These are phyloP conservation scores for Athelia psychrophila DNA, from an alignment of 1,284 basidiomycete species.

Conservation along the genomic window DNA sequence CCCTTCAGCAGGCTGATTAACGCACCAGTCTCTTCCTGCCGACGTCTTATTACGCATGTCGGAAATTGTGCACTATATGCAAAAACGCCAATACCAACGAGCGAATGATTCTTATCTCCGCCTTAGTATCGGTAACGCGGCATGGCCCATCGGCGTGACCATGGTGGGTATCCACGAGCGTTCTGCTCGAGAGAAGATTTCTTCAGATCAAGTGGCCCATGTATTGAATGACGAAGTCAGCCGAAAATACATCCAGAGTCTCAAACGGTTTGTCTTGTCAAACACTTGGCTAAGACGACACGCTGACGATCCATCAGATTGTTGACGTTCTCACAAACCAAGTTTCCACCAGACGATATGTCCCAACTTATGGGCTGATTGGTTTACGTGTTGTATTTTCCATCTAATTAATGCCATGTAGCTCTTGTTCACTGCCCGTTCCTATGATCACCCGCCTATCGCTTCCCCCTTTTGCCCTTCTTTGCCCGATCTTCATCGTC, in stretches of 20 bases:
- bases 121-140: conserved; percentile 96
- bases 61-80: conserved; percentile 97
- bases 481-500: not conserved
- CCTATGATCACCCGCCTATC: conserved; percentile 5
- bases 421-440: conserved; percentile 1
- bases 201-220: conserved; percentile 94
- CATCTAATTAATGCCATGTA: conserved; percentile 1
- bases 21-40: conserved; percentile 66
- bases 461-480: not conserved
- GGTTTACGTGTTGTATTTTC: conserved; percentile 6
- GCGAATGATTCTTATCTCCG: conserved; percentile 98
- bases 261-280: conserved; percentile 73
- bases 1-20: not conserved
- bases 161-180: conserved; percentile 99
- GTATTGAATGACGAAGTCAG: conserved; percentile 99
- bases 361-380: conserved; percentile 87
- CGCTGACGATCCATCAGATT: conserved; percentile 46
- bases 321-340: conserved; percentile 92
- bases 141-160: conserved; percentile 99
- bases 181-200: conserved; percentile 96
- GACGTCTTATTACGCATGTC: conserved; percentile 90
- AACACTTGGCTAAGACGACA: conserved; percentile 1
- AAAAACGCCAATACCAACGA: conserved; percentile 89
- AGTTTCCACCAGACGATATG: conserved; percentile 88
- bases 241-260: conserved; percentile 97